Base-by-base conservation (phyloP, 352 stramenopile genomes). In the Hyaloperonospora brassicae region DNA sequence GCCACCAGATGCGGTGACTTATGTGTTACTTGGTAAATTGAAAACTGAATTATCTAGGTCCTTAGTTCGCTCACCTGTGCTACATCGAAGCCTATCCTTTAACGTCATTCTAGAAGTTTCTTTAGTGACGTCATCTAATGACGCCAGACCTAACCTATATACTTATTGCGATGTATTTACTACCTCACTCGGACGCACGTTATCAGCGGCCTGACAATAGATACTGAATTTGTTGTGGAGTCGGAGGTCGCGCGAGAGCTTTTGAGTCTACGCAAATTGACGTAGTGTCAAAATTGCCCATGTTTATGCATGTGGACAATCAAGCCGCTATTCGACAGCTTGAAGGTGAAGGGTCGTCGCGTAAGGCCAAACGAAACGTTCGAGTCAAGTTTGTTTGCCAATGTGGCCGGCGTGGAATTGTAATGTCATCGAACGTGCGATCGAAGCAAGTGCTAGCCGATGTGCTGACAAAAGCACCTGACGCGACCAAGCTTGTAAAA, bases 381-480 rank as follows among this genome's bases (percentile, higher is more conserved):
- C 38, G 13, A 43, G 38, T 43, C 38, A 43, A 43, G 11, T 43
- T 43, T 43, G 38, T 43, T 2, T 43, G 38, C 38, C 2, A 43
- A 6, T 43, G 2, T 43, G 11, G 12, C 22, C 9, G 38, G 38
- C 38, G 38, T 22, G 38, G 14, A 2, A 22, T 43, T 22, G 38
- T 43, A 2, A 11, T 43, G 11, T 1, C 38, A 22, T 14, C 21
- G 11, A 23, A 43, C 13, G 38, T 43, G 13, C 9, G 9, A 43
- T 43, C 14, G 38, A 14, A 43, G 38, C 13, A 22, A 43, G 22
- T 43, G 38, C 38, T 43, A 17, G 38, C 38, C 11, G 38, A 43
- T 43, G 2, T 43, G 38, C 38, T 43, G 9, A 43, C 9, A 1
- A 43, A 43, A 21, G 38, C 13, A 43, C 9, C 22, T 22, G 14